phyloP scores from a whole-genome alignment of 495 filamentous ascomycete species.

The Trichoderma reesei region DNA sequence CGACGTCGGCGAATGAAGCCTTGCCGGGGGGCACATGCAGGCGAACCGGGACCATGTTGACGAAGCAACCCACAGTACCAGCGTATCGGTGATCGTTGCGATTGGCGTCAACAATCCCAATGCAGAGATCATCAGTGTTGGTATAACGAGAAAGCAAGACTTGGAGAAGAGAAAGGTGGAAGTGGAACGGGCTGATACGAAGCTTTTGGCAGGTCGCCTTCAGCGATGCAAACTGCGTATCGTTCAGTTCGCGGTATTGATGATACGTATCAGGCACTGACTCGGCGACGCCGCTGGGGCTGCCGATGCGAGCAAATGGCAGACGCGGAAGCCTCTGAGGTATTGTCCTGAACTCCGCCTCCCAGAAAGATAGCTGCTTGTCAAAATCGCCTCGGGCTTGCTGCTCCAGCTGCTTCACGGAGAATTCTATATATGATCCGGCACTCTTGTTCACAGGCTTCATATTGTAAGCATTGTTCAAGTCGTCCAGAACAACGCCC shows the following conservation, averaged over 20 bases:
- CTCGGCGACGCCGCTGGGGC: no score
- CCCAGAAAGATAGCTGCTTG: constrained; percentile 26
- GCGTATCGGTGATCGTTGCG: constrained; percentile 15
- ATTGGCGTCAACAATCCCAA: constrained; percentile 27
- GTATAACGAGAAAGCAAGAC: constrained; percentile 15
- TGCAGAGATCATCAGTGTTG: constrained; percentile 19
- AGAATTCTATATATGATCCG: constrained; percentile 12
- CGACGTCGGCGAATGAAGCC: constrained; percentile 13
- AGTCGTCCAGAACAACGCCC: constrained; percentile 5
- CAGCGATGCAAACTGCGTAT: constrained; percentile 5
- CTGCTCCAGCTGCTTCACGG: constrained; percentile 12
- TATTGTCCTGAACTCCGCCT: constrained; percentile 19
- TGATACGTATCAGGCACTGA: no score
- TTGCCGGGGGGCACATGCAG: constrained; percentile 10
- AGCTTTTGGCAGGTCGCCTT: constrained; percentile 15
- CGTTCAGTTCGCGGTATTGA: no score
- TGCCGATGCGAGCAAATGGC: no score
- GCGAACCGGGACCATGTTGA: background rate
- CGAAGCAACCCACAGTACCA: background rate
- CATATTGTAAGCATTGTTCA: constrained; percentile 6
- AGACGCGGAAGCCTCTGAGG: constrained; percentile 22
- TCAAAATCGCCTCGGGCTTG: constrained; percentile 11
- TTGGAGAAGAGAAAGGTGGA: constrained; percentile 21
- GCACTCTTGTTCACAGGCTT: constrained; percentile 13
- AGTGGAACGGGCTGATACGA: constrained; percentile 19